A percentile compares a stretch with the other conserved stretches of the same genome.
phyloP scores from a whole-genome alignment of 805 yeast genomes.

The Barnettozyma populi region DNA sequence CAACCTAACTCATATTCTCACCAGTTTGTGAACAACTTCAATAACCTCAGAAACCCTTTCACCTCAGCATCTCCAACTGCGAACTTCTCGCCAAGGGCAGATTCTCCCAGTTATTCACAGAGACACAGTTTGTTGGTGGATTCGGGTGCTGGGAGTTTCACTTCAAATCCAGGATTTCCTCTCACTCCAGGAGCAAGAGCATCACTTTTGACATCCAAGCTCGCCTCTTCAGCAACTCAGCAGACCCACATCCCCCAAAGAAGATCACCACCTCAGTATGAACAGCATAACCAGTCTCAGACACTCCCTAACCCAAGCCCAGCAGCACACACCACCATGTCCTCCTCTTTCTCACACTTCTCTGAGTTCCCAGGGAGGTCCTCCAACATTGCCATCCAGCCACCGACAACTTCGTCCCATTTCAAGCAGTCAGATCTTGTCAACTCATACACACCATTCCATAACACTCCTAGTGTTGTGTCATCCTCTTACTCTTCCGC shows the following conservation, averaged over 20 bases:
- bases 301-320: neutral
- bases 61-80: slow-evolving; percentile 20
- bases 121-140: slow-evolving; percentile 8
- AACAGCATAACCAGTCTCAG: slow-evolving; percentile 9
- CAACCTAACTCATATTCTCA: slow-evolving; percentile 15
- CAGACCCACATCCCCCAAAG: slow-evolving; percentile 5
- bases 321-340: neutral
- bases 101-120: slow-evolving; percentile 20
- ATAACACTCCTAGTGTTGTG: slow-evolving; percentile 44
- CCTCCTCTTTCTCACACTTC: slow-evolving; percentile 1
- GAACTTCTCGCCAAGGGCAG: slow-evolving; percentile 23
- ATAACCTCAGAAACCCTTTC: slow-evolving; percentile 17
- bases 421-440: slow-evolving; percentile 22
- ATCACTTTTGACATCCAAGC: slow-evolving; percentile 29
- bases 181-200: slow-evolving; percentile 14
- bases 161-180: slow-evolving; percentile 1
- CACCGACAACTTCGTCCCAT: slow-evolving; percentile 26
- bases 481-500: slow-evolving; percentile 40
- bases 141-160: neutral
- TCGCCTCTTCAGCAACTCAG: slow-evolving; percentile 23
- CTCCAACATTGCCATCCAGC: slow-evolving; percentile 23
- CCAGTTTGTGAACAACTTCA: slow-evolving; percentile 19
- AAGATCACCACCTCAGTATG: slow-evolving; percentile 6
- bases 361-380: slow-evolving; percentile 12
- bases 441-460: slow-evolving; percentile 31